phyloP scores from a whole-genome alignment of 2,329 filamentous ascomycete species.

The Cladosporium sp. region DNA sequence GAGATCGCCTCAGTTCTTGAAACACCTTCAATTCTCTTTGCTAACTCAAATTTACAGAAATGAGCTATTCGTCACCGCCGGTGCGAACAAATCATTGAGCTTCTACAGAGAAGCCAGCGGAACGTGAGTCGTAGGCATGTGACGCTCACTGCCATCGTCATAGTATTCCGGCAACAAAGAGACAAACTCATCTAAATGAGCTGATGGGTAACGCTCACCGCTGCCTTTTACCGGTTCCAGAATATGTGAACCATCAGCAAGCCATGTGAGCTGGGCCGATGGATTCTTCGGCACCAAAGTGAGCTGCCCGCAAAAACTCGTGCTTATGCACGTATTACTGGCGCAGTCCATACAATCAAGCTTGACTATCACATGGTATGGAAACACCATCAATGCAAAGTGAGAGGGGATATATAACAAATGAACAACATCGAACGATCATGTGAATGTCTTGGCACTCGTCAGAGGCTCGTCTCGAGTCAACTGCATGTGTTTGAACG shows the following conservation, averaged over 20 bases:
- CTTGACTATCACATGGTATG: neutral
- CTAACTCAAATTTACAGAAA: constrained; percentile 36
- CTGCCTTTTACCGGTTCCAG: neutral
- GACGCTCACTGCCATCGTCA: neutral
- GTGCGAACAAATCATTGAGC: constrained; percentile 71
- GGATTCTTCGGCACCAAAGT: neutral
- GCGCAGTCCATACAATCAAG: neutral
- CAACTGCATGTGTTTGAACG: neutral
- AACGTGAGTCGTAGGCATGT: constrained; percentile 41
- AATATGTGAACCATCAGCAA: neutral
- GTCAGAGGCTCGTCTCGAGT: constrained; percentile 11
- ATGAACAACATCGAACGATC: neutral
- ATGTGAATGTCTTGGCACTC: constrained; percentile 16
- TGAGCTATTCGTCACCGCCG: constrained; percentile 76
- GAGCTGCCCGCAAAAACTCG: neutral
- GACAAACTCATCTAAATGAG: neutral
- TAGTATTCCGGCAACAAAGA: neutral
- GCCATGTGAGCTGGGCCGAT: neutral
- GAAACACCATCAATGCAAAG: neutral
- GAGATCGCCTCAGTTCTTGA: neutral
- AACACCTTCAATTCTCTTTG: neutral
- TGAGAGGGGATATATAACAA: neutral
- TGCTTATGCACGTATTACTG: neutral
- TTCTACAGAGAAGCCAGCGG: constrained; percentile 86
- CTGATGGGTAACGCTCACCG: neutral